phyloP scores from a whole-genome alignment of 495 filamentous ascomycete genomes.

The Talaromyces nanjingensis region DNA sequence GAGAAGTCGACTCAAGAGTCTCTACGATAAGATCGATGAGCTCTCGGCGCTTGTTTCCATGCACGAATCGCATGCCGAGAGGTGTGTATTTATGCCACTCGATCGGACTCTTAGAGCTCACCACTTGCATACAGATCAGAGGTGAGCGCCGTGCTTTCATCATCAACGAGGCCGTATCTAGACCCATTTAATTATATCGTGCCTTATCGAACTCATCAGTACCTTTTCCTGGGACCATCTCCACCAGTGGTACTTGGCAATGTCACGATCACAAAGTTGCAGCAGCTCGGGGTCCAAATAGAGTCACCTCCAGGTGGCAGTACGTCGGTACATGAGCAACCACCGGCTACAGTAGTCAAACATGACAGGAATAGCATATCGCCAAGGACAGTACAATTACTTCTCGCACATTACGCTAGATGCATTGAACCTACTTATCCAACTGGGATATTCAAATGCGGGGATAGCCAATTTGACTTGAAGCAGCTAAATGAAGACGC shows the following conservation, averaged over 20 bases:
- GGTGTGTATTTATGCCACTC: not conserved
- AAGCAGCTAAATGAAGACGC: not conserved
- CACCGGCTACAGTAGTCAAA: not conserved
- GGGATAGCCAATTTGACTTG: not conserved
- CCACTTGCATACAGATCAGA: not conserved
- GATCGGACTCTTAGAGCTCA: not conserved
- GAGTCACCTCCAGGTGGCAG: not conserved
- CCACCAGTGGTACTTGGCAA: not conserved
- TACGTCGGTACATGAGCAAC: not conserved
- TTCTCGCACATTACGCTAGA: not conserved
- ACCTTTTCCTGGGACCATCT: not conserved
- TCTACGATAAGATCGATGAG: not conserved
- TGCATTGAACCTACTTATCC: not conserved
- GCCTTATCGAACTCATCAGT: not conserved
- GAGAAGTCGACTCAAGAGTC: not conserved
- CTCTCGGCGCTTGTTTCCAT: not conserved
- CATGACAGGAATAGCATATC: not conserved
- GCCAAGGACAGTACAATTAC: not conserved
- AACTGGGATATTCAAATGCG: not conserved
- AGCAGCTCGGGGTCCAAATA: not conserved
- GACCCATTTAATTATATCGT: not conserved
- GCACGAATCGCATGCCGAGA: not conserved
- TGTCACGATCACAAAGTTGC: not conserved
- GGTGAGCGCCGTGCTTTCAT: not conserved
- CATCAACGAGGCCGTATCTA: not conserved